phyloP scores from a whole-genome alignment of 2,329 filamentous ascomycete species.

The Epichloe glyceriae region DNA sequence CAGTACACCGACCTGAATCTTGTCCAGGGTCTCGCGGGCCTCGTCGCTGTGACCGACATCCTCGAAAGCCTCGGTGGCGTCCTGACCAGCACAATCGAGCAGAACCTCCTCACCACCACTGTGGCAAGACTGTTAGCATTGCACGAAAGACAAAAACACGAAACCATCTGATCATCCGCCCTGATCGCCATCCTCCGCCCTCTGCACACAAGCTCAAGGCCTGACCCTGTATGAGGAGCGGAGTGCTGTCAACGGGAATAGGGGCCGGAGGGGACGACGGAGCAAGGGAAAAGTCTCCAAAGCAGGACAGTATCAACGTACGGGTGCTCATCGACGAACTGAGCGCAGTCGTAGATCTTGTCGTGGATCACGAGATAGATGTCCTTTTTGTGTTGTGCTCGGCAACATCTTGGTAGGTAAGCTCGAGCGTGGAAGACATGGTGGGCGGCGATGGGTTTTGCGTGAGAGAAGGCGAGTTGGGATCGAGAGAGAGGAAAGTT shows the following conservation, averaged over 20 bases:
- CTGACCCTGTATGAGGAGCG: background rate
- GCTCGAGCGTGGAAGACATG: conserved; percentile 28
- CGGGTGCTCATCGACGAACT: conserved; percentile 96
- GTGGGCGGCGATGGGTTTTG: background rate
- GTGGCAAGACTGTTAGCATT: conserved; percentile 7
- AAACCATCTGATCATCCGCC: background rate
- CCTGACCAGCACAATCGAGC: conserved; percentile 89
- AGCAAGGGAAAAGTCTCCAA: background rate
- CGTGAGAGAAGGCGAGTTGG: background rate
- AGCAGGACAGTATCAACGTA: conserved; percentile 28
- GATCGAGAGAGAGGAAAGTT: no score
- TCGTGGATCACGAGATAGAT: conserved; percentile 86
- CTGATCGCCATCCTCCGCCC: background rate
- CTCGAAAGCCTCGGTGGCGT: conserved; percentile 96
- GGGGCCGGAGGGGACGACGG: background rate
- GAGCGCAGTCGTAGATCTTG: conserved; percentile 83
- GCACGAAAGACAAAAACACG: background rate
- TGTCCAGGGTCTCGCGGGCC: conserved; percentile 82
- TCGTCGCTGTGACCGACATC: conserved; percentile 99
- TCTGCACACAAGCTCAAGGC: background rate
- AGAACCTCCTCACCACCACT: conserved; percentile 98
- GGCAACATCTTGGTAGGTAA: conserved; percentile 70
- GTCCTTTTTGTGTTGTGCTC: conserved; percentile 91
- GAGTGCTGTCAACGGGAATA: background rate
- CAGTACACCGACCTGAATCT: conserved; percentile 59